Base-by-base conservation (phyloP, 2,329 filamentous ascomycete genomes). In the Arthroderma sp. region DNA sequence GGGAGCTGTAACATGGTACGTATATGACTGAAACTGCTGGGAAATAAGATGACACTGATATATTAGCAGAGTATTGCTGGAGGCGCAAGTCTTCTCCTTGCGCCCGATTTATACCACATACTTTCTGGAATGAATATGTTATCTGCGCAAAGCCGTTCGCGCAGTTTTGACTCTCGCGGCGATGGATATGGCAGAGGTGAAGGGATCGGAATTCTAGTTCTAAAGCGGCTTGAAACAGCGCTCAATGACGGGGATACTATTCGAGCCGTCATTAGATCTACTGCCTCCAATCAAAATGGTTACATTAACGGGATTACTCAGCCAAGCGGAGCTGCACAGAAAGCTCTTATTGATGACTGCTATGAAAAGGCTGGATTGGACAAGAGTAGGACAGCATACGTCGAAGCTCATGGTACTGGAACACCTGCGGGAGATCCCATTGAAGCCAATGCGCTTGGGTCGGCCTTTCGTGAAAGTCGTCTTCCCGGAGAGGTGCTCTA, bases 171-270 rank as follows among this genome's bases (percentile, higher is more conserved):
- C 45, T 46, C 52, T 10, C 47, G 53, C 11, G 66, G 60, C 1
- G 58, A 63, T 44, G 69, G 69, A 0, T 71, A 70, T 49, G 61
- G 55, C 5, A 56, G 66, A 11, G 68, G 66, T 6, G 69, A 72
- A 51, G 69, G 64, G 5, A 51, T 63, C 8, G 61, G 53, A 4
- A 48, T 54, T 29, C 15, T 70, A 5, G 38, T 68, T 0, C 31
- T 71, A 2, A 71, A 71, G 49, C 57, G 53, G 0, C 49, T 71
- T 0, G 52, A 57, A 4, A 55, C 62, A 42, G 68, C 68, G 1
- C 42, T 70, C 5, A 47, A 52, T 11, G 64, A 66, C 36, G 58
- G 59, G 7, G 65, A 71, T 50, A 53, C 56, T 0, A 65, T 72
- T 34, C 58, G 63, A 1, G 63, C 62, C 3, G 56, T 71, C 4